A percentile compares a stretch with the other conserved stretches of the same genome.
Conservation (phyloP, 1,139 yeast genomes). For the Candida buenavistaensis region DNA sequence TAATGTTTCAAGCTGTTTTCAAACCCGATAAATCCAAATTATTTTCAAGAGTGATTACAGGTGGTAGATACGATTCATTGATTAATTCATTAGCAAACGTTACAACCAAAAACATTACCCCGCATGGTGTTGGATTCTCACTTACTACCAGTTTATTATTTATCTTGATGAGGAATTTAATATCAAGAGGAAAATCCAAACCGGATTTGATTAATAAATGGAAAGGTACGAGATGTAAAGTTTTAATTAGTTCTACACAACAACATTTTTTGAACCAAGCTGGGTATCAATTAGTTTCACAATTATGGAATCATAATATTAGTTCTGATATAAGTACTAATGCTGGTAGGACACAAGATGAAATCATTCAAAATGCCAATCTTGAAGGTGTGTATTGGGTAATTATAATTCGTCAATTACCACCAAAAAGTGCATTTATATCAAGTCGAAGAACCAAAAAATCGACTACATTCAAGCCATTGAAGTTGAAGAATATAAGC, state of each 20-base stretch:
- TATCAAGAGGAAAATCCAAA: slow-evolving; percentile 24
- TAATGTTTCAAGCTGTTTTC: slow-evolving; percentile 85
- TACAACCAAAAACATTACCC: slow-evolving; percentile 25
- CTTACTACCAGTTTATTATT: slow-evolving; percentile 47
- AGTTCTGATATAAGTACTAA: slow-evolving; percentile 64
- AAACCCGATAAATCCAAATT: slow-evolving; percentile 48
- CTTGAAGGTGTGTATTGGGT: slow-evolving; percentile 75
- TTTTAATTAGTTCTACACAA: slow-evolving; percentile 67
- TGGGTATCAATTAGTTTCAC: slow-evolving; percentile 62
- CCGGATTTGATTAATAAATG: slow-evolving; percentile 24
- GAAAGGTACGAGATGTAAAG: slow-evolving; percentile 66
- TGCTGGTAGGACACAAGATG: slow-evolving; percentile 57
- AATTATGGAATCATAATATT: slow-evolving; percentile 70
- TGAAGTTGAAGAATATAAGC: slow-evolving; percentile 65
- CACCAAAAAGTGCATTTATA: slow-evolving; percentile 50
- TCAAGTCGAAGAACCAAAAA: slow-evolving; percentile 16
- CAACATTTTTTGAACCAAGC: slow-evolving; percentile 52
- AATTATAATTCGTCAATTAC: slow-evolving; percentile 63
- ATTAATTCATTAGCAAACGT: slow-evolving; percentile 58
- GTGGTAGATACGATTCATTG: slow-evolving; percentile 85
- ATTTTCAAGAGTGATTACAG: slow-evolving; percentile 68
- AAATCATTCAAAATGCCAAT: slow-evolving; percentile 61
- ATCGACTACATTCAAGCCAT: slow-evolving; percentile 56
- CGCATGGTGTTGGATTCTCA: slow-evolving; percentile 82
- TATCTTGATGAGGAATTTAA: slow-evolving; percentile 38